phyloP scores from a whole-genome alignment of 768 basidiomycete genomes.

The Lepiota subincarnata region DNA sequence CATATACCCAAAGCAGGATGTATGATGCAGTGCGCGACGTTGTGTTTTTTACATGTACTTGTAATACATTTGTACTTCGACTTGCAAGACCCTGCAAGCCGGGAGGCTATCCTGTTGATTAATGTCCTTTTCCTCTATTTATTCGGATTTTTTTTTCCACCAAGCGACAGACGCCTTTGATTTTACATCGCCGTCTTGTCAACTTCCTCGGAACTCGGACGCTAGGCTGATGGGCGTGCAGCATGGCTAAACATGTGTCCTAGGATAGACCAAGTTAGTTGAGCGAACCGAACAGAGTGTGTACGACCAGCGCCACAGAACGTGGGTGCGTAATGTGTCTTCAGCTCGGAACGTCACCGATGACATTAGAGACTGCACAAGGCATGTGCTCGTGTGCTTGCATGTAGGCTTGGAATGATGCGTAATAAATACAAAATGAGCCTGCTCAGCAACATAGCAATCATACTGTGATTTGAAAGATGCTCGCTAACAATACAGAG shows the following conservation, averaged over 20 bases:
- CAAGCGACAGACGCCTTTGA: background rate
- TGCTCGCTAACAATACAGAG: constrained; percentile 2
- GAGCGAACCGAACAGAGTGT: background rate
- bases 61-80: background rate
- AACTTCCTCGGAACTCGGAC: background rate
- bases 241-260: background rate
- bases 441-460: constrained; percentile 5
- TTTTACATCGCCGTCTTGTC: background rate
- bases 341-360: background rate
- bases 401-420: background rate
- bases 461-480: constrained; percentile 2
- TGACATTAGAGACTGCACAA: background rate
- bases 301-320: too few relatives aligned
- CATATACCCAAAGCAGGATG: constrained; percentile 6
- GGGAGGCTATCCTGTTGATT: background rate
- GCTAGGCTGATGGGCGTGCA: constrained; percentile 1
- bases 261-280: background rate
- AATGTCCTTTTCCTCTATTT: too few relatives aligned
- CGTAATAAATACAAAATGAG: background rate
- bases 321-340: too few relatives aligned
- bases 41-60: background rate
- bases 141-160: too few relatives aligned
- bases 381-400: background rate
- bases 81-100: too few relatives aligned
- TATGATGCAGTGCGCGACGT: background rate